Percentiles rank a stretch among this genome's conserved stretches.
Evolutionary conservation across 768 basidiomycete species (phyloP).

Genomic region (Podaxis sp.): DNA sequence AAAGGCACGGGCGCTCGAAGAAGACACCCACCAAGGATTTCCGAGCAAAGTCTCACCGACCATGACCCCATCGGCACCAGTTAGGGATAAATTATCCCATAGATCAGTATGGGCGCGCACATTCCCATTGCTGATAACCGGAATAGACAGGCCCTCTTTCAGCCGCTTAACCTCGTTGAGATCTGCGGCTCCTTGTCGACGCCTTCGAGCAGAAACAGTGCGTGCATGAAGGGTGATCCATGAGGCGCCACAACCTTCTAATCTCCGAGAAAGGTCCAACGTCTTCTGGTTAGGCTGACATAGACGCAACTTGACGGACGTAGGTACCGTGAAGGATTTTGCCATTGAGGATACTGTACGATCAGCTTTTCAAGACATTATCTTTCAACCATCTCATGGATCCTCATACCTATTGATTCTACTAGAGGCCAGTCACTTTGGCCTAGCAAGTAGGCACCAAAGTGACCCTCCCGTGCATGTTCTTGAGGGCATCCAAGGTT

Average conservation of each 20-base stretch:
- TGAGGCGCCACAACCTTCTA: conserved; percentile 66
- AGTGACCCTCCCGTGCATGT: conserved; percentile 62
- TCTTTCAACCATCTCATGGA: neutral
- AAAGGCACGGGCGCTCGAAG: neutral
- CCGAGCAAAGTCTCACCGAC: conserved; percentile 75
- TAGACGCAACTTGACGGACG: conserved; percentile 62
- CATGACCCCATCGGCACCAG: conserved; percentile 76
- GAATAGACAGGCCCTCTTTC: conserved; percentile 49
- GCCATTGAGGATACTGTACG: conserved; percentile 62
- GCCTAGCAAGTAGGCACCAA: conserved; percentile 73
- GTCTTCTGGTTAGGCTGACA: conserved; percentile 58
- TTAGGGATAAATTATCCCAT: conserved; percentile 48
- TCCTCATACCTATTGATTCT: conserved; percentile 54
- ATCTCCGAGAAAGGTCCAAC: conserved; percentile 49
- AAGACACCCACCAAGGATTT: conserved; percentile 63
- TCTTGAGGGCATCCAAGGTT: conserved; percentile 84
- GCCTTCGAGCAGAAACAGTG: conserved; percentile 65
- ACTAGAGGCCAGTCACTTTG: conserved; percentile 74
- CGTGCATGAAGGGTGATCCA: conserved; percentile 78
- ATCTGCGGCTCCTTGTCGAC: conserved; percentile 73
- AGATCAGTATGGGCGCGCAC: conserved; percentile 63
- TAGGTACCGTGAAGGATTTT: conserved; percentile 59
- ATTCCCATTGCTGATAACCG: conserved; percentile 79
- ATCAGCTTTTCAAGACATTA: neutral
- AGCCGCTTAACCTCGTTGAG: conserved; percentile 57